phyloP scores from a whole-genome alignment of 441 rosid species.

The Adansonia madagascariensis region DNA sequence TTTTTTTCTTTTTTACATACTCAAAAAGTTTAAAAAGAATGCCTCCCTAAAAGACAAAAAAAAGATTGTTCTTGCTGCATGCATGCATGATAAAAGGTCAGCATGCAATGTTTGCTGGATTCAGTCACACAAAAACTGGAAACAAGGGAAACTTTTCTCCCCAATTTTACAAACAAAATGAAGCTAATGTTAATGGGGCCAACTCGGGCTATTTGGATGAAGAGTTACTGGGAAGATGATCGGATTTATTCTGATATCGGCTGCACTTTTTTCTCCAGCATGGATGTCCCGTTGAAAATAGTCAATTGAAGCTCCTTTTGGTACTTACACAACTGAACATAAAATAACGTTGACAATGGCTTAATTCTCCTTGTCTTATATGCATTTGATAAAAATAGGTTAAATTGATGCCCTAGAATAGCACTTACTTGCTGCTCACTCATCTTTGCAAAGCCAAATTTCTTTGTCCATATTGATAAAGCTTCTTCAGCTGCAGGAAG shows the following conservation, averaged over 20 bases:
- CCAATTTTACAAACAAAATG: conserved; percentile 4
- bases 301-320: conserved; percentile 77
- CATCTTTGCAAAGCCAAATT: conserved; percentile 86
- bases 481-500: conserved; percentile 99
- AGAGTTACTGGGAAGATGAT: not conserved
- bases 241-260: conserved; percentile 29
- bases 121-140: not conserved
- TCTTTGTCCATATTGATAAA: conserved; percentile 88
- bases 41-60: too few species aligned
- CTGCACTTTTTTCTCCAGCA: conserved; percentile 83
- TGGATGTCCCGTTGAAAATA: conserved; percentile 79
- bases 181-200: conserved; percentile 5
- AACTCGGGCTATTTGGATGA: not conserved
- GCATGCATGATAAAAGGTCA: not conserved
- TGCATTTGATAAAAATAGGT: not conserved
- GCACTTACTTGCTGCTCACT: conserved; percentile 65
- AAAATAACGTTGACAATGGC: not conserved
- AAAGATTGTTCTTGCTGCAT: not conserved
- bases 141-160: conserved; percentile 16
- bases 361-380: not conserved
- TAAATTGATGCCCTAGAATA: not conserved
- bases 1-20: too few species aligned
- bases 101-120: not conserved
- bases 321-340: conserved; percentile 62
- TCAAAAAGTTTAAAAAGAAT: not conserved